phyloP scores from a whole-genome alignment of 805 yeast genomes.

The Cyberlindnera veronae region DNA sequence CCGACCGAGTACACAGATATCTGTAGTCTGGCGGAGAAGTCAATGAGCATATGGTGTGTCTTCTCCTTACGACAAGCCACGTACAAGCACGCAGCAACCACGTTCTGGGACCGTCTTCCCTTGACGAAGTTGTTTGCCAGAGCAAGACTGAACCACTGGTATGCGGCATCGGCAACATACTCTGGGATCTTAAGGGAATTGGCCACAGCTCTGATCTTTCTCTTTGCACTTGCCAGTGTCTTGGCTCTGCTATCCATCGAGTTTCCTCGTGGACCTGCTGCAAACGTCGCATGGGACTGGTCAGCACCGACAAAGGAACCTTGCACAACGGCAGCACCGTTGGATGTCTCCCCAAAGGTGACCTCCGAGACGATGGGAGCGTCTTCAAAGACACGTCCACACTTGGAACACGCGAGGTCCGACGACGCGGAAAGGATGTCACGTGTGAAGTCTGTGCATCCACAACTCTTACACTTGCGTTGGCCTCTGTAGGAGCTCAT shows the following conservation, averaged over 20 bases:
- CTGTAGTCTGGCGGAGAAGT: constrained; percentile 85
- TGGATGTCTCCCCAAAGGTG: constrained; percentile 85
- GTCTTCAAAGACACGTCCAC: constrained; percentile 89
- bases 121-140: constrained; percentile 87
- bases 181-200: constrained; percentile 77
- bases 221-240: constrained; percentile 79
- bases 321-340: constrained; percentile 94
- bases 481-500: background rate
- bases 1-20: constrained; percentile 93
- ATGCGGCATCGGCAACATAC: constrained; percentile 79
- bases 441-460: constrained; percentile 48
- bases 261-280: constrained; percentile 63
- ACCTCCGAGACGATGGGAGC: constrained; percentile 95
- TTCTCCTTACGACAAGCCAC: constrained; percentile 89
- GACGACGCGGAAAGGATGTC: constrained; percentile 60
- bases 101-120: constrained; percentile 95
- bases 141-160: constrained; percentile 86
- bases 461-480: constrained; percentile 45
- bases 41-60: constrained; percentile 94
- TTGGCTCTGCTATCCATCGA: constrained; percentile 86
- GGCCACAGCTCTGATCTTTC: constrained; percentile 77
- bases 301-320: constrained; percentile 92
- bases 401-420: constrained; percentile 72
- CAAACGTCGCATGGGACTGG: constrained; percentile 67
- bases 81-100: constrained; percentile 90